Conservation (phyloP, 208 protist genomes). For the Wallacemonas sp. region DNA sequence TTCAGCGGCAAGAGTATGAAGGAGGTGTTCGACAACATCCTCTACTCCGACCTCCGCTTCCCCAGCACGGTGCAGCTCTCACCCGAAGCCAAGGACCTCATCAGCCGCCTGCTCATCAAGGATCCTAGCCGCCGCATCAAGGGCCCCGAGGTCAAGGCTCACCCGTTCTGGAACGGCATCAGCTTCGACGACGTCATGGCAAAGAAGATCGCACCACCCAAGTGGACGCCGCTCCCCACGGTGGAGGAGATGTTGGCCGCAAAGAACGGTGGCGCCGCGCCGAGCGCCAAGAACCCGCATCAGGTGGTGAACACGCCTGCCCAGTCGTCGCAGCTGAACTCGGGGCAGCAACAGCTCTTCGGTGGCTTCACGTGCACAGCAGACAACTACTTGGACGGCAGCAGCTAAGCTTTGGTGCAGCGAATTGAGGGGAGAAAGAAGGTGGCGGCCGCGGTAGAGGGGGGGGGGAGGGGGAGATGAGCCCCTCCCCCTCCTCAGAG, state of each 20-base stretch:
- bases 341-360: constrained; percentile 88
- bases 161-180: constrained; percentile 91
- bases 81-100: constrained; percentile 89
- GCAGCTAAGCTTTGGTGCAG: not conserved
- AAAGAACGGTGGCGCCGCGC: constrained; percentile 24
- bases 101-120: constrained; percentile 90
- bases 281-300: constrained; percentile 43
- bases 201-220: constrained; percentile 77
- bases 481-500: too few species aligned
- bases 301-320: constrained; percentile 87
- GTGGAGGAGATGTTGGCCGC: constrained; percentile 82
- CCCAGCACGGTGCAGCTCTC: constrained; percentile 82
- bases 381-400: constrained; percentile 68
- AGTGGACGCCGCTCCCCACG: constrained; percentile 79
- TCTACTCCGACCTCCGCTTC: constrained; percentile 90
- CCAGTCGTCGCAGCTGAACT: constrained; percentile 76
- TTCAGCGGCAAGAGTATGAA: constrained; percentile 94
- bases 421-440: too few species aligned
- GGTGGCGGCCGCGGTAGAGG: too few species aligned
- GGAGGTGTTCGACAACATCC: constrained; percentile 93
- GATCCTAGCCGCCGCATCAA: constrained; percentile 85
- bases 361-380: constrained; percentile 90
- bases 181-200: constrained; percentile 89
- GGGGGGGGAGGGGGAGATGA: too few species aligned
- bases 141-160: constrained; percentile 81